Evolutionary conservation across 2,329 filamentous ascomycete genomes (phyloP).

Genomic region (Fusarium dlaminii): DNA sequence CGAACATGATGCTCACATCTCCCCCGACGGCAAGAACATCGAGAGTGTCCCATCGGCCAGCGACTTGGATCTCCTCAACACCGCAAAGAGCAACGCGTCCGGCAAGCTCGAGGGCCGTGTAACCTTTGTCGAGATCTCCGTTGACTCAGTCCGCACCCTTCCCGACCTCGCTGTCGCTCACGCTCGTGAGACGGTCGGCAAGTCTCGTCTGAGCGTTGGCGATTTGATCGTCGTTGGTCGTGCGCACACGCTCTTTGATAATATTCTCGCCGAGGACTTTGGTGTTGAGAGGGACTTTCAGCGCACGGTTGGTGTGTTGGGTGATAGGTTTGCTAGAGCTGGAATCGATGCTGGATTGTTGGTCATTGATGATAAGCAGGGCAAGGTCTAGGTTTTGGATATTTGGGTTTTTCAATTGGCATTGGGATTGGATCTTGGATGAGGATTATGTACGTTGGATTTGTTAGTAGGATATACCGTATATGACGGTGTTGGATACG

Average conservation of each 20-base stretch:
- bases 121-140: conserved; percentile 33
- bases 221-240: conserved; percentile 43
- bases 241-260: conserved; percentile 27
- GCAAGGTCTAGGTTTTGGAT: background rate
- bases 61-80: conserved; percentile 44
- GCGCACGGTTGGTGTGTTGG: conserved; percentile 40
- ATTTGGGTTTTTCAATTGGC: background rate
- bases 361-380: conserved; percentile 37
- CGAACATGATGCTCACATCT: conserved; percentile 10
- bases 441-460: background rate
- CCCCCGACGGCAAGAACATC: conserved; percentile 9
- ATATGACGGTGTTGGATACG: background rate
- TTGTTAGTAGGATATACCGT: background rate
- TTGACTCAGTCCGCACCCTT: conserved; percentile 38
- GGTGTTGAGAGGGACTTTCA: conserved; percentile 42
- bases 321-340: conserved; percentile 39
- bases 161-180: conserved; percentile 39
- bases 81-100: conserved; percentile 29
- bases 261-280: conserved; percentile 26
- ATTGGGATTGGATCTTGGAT: background rate
- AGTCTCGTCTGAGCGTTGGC: conserved; percentile 36
- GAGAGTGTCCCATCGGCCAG: conserved; percentile 25
- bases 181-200: conserved; percentile 35
- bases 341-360: conserved; percentile 45
- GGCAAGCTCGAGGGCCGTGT: conserved; percentile 32